Evolutionary conservation across 345 rosid genomes (phyloP), one percentile per base, ranked within the genome.

Genomic region (Orychophragmus violaceus): DNA sequence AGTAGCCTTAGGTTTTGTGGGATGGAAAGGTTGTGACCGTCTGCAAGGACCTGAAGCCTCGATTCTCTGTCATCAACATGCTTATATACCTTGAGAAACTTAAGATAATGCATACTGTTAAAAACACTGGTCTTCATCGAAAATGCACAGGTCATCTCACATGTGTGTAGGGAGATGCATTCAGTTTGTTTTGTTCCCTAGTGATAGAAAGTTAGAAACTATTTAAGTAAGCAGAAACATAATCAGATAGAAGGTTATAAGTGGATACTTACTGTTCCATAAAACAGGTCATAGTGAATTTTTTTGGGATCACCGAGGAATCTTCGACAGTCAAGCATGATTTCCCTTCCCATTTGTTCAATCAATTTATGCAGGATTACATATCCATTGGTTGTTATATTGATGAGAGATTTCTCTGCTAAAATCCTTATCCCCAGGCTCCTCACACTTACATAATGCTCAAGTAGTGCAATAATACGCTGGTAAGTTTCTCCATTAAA

Each of bases 331-430:
- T 59, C 28, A 6, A 14, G 45, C 45, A 74, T 64, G 19, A 74
- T 8, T 22, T 55, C 27, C 4, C 22, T 8, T 25, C 59, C 74
- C 74, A 66, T 58, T 41, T 59, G 71, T 59, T 73, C 55, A 6
- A 73, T 4, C 28, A 73, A 39, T 46, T 55, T 48, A 73, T 73
- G 71, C 41, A 66, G 9, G 30, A 2, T 1, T 13, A 61, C 21
- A 44, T 1, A 28, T 24, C 50, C 39, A 32, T 46, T 36, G 3
- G 17, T 18, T 13, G 68, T 10, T 6, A 58, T 36, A 3, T 3
- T 36, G 9, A 74, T 56, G 28, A 74, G 69, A 54, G 65, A 68
- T 35, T 25, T 74, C 45, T 55, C 61, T 14, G 29, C 49, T 28
- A 62, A 61, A 24, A 19, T 30, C 7, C 53, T 35, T 5, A 74